Base-by-base conservation (phyloP, 441 rosid genomes). In the Eruca vesicaria region DNA sequence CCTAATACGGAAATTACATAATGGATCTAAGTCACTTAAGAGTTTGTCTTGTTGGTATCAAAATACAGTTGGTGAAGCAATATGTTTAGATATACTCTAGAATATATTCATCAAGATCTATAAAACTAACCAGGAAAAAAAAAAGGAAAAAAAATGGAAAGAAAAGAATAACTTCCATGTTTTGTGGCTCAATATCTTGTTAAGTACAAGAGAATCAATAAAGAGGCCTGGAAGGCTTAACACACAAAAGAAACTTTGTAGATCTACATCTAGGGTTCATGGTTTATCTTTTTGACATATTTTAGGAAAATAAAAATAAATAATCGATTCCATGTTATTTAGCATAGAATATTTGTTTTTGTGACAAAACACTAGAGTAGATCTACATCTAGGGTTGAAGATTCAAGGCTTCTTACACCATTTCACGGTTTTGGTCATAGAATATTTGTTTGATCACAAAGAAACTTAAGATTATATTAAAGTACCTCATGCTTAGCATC, bases 401-500 rank as follows among this genome's bases (percentile, higher is more conserved):
- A 75, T 63, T 33, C 65, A 79, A 23, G 59, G 63, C 35, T 59
- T 41, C 55, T 52, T 35, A 55, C 56, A 63, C 67, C 8, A 76
- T 69, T 53, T 53, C 79, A 61, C 14, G n/a, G n/a, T n/a, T n/a
- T n/a, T 65, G 14, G 26, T 23, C 68, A 71, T 26, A 56, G 72
- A 71, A 77, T 71, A 21, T 65, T 12, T 58, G 2, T 16, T 21
- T 69, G 36, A 67, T n/a, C 63, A 73, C 21, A 41, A 57, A 48
- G 7, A 57, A 21, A 73, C 5, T 43, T 9, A 2, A 67, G 60
- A 38, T 56, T n/a, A 53, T 16, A 36, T 7, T 7, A 63, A 18
- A 68, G 62, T 74, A 92, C 99, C 97, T 94, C 98, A 85, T 94
- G 99, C 77, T 90, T 92, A 71, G 90, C 90, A 84, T 94, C 97